Percentiles rank a stretch among this genome's conserved stretches.
Evolutionary conservation across 768 basidiomycete species (phyloP).

Genomic region (Naganishia vaughanmartiniae): DNA sequence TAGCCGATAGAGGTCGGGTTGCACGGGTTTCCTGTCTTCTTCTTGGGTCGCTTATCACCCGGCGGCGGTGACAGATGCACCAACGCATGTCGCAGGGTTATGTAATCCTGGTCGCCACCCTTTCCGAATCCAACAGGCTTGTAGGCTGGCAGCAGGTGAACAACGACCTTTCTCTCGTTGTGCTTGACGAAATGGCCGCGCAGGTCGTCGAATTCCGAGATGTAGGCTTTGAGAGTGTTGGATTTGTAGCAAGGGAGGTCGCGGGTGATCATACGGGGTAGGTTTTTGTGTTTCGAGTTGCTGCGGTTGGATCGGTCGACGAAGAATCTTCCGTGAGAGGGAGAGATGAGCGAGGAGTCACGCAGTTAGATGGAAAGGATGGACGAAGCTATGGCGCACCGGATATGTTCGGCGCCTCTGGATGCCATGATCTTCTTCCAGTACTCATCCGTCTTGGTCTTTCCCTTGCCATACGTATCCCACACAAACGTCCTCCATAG

Average conservation of each 20-base stretch:
- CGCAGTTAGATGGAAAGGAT: neutral
- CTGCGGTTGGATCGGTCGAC: slow-evolving; percentile 5
- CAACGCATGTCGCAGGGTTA: slow-evolving; percentile 4
- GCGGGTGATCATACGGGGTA: neutral
- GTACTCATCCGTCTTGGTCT: neutral
- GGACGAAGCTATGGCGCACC: neutral
- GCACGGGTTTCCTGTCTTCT: neutral
- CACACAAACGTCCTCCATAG: slow-evolving; percentile 7
- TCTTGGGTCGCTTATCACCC: neutral
- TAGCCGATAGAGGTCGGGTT: neutral
- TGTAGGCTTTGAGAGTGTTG: slow-evolving; percentile 2
- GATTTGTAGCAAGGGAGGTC: neutral
- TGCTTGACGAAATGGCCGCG: neutral
- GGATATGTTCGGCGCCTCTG: neutral
- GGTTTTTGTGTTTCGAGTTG: slow-evolving; percentile 9
- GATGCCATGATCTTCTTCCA: slow-evolving; percentile 4
- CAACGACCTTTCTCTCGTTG: neutral
- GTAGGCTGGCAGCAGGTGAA: neutral
- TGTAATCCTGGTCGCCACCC: neutral
- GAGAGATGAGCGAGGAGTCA: neutral
- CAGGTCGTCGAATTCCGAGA: slow-evolving; percentile 11
- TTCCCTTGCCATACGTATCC: neutral
- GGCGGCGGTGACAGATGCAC: neutral
- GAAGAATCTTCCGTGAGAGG: neutral
- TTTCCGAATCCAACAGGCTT: neutral